Evolutionary conservation across 169 alveolate genomes (phyloP).

Genomic region (Eimeria zaria): DNA sequence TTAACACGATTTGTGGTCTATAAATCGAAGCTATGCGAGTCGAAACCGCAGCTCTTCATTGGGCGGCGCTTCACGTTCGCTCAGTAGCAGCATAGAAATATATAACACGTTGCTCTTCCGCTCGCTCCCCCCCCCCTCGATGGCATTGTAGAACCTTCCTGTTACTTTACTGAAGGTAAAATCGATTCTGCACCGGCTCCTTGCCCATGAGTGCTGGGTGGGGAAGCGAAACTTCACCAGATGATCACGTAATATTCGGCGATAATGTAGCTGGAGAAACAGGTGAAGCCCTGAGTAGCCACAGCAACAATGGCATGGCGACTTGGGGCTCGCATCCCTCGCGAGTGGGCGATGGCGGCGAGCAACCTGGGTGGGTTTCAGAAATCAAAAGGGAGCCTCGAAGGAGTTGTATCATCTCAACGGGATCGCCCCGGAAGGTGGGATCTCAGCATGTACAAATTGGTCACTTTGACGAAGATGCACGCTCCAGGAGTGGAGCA

Average conservation of each 20-base stretch:
- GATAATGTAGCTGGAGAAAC: constrained; percentile 11
- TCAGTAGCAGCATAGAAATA: neutral
- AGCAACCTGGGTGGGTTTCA: constrained; percentile 50
- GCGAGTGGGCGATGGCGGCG: constrained; percentile 55
- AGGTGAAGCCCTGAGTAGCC: constrained; percentile 16
- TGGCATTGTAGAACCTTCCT: neutral
- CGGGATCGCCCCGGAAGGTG: constrained; percentile 10
- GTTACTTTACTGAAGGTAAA: constrained; percentile 8
- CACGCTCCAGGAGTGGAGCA: neutral
- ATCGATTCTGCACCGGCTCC: neutral
- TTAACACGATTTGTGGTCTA: neutral
- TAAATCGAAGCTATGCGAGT: neutral
- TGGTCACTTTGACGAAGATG: neutral
- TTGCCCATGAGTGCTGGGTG: constrained; percentile 55
- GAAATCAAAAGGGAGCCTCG: constrained; percentile 67
- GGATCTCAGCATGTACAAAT: constrained; percentile 44
- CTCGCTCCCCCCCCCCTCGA: neutral
- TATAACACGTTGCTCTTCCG: neutral
- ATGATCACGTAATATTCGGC: neutral
- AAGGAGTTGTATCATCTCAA: constrained; percentile 57
- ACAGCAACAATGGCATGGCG: neutral
- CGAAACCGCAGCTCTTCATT: neutral
- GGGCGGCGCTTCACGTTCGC: neutral
- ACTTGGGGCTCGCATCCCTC: constrained; percentile 77
- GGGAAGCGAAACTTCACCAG: neutral